A percentile compares a stretch with the other conserved stretches of the same genome.
Evolutionary conservation across 148 eudicot species (phyloP).

Genomic region (Agrostemma githago): DNA sequence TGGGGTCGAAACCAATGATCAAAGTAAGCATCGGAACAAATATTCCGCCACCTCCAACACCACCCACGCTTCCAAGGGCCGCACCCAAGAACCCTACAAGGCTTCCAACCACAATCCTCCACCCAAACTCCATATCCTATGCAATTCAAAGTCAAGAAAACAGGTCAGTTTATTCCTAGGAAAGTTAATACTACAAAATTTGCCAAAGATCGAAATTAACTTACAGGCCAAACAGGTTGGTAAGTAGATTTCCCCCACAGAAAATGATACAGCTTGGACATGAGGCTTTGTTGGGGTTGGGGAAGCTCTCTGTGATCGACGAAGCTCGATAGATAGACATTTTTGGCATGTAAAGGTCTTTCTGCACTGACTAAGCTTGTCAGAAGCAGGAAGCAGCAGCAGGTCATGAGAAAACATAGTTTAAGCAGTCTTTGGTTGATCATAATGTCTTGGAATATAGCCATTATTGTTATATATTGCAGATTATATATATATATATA

Average conservation of each 20-base stretch:
- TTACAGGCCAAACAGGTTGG: constrained; percentile 56
- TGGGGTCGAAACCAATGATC: constrained; percentile 58
- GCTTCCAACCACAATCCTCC: constrained; percentile 47
- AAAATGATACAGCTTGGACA: constrained; percentile 33
- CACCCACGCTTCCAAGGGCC: constrained; percentile 58
- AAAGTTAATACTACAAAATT: neutral
- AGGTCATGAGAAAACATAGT: constrained; percentile 30
- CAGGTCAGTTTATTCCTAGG: neutral
- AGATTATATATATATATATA: too few species aligned
- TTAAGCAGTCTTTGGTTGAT: constrained; percentile 10
- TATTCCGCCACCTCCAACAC: constrained; percentile 62
- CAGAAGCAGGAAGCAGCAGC: constrained; percentile 29
- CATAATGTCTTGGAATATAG: constrained; percentile 1
- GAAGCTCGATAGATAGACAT: constrained; percentile 11
- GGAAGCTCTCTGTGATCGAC: constrained; percentile 18
- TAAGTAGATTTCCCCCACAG: constrained; percentile 50
- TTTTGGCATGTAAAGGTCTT: constrained; percentile 31
- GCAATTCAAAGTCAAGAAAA: neutral
- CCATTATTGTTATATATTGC: constrained; percentile 17
- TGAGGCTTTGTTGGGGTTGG: constrained; percentile 19
- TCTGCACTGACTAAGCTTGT: constrained; percentile 34
- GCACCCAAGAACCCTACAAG: constrained; percentile 59
- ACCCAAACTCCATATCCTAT: constrained; percentile 53
- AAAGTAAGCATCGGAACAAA: constrained; percentile 61
- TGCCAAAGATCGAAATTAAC: constrained; percentile 13